Percentiles rank a stretch among this genome's conserved stretches.
Evolutionary conservation across 2,329 filamentous ascomycete species (phyloP).

Genomic region (Sarocladiaceae sp.): DNA sequence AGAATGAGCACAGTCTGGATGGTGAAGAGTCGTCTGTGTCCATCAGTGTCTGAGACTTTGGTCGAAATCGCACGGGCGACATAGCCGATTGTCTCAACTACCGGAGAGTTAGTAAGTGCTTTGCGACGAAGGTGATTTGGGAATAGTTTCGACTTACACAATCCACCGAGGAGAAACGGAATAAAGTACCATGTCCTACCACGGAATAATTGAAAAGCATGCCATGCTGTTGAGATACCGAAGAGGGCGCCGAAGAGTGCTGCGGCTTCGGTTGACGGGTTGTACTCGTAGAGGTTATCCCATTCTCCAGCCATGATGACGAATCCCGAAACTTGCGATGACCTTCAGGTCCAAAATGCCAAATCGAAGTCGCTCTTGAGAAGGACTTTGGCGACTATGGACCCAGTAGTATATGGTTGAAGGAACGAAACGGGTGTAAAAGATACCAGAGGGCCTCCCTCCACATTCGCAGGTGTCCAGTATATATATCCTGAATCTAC

Average conservation of each 20-base stretch:
- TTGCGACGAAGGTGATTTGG: too few relatives aligned
- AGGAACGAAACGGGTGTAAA: too few relatives aligned
- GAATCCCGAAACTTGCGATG: neutral
- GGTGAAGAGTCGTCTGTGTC: slow-evolving; percentile 21
- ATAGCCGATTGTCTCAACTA: slow-evolving; percentile 34
- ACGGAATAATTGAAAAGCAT: slow-evolving; percentile 36
- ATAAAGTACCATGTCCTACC: slow-evolving; percentile 46
- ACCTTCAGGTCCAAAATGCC: neutral
- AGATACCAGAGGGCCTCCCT: too few relatives aligned
- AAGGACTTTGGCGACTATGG: too few relatives aligned
- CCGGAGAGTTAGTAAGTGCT: too few relatives aligned
- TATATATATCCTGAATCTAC: too few relatives aligned
- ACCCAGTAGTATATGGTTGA: too few relatives aligned
- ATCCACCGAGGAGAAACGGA: slow-evolving; percentile 38
- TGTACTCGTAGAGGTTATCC: slow-evolving; percentile 16
- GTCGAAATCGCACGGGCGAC: slow-evolving; percentile 26
- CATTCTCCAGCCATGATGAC: neutral
- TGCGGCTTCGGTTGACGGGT: slow-evolving; percentile 40
- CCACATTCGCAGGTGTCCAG: too few relatives aligned
- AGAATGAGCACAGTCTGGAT: slow-evolving; percentile 27
- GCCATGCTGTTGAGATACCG: slow-evolving; percentile 30
- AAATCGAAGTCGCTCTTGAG: too few relatives aligned
- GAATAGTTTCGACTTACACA: slow-evolving; percentile 31
- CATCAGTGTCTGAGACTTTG: neutral
- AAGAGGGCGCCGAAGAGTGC: slow-evolving; percentile 43